These are phyloP conservation scores for Starmerella bombicola DNA, from an alignment of 805 yeast species.

Conservation along the genomic window DNA sequence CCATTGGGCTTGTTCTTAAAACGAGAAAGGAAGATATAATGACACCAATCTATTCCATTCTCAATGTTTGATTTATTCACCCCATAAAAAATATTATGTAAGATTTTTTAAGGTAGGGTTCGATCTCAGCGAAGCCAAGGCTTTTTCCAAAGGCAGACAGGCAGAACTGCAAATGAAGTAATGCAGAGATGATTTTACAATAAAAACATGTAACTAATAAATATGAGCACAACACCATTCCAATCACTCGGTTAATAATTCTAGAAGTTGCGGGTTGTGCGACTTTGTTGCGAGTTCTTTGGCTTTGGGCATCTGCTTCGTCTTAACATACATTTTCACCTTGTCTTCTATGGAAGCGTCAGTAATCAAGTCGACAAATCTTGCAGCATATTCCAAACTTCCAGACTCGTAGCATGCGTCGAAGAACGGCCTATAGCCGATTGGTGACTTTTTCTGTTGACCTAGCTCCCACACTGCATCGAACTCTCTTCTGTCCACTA, in stretches of 20 bases:
- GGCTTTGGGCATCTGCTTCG: conserved; percentile 33
- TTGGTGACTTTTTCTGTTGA: conserved; percentile 45
- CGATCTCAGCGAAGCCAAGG: no score
- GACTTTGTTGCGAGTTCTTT: conserved; percentile 26
- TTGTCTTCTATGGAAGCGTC: conserved; percentile 36
- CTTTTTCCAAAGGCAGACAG: no score
- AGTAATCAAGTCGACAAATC: conserved; percentile 44
- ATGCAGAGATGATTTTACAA: no score
- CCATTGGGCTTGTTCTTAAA: no score
- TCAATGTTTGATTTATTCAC: no score
- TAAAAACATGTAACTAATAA: no score
- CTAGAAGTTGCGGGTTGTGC: conserved; percentile 20
- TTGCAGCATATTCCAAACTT: conserved; percentile 46
- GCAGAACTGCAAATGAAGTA: no score
- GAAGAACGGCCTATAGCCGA: conserved; percentile 58
- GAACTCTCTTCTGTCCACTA: conserved; percentile 39
- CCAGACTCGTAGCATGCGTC: conserved; percentile 42
- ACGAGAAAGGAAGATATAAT: no score
- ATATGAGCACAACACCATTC: no score
- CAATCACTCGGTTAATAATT: no score
- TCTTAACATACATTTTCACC: conserved; percentile 34
- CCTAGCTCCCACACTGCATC: conserved; percentile 46
- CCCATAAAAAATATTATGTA: conserved; percentile 18
- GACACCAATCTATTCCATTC: no score
- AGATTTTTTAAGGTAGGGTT: conserved; percentile 1